Evolutionary conservation across 345 rosid genomes (phyloP).

Genomic region (Angophora floribunda): DNA sequence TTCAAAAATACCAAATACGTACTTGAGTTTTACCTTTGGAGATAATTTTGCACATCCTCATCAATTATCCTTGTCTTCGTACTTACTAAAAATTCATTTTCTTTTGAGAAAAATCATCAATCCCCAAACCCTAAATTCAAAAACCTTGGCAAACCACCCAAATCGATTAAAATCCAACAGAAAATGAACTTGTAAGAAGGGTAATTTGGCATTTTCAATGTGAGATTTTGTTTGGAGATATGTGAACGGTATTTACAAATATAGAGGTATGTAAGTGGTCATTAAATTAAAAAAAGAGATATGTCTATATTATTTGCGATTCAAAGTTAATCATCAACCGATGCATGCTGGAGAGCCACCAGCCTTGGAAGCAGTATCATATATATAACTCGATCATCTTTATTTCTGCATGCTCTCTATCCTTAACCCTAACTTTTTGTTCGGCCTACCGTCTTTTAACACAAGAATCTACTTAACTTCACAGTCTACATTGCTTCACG

Average conservation of each 20-base stretch:
- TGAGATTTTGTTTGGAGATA: neutral
- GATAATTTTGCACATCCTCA: neutral
- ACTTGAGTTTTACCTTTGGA: neutral
- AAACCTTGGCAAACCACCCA: neutral
- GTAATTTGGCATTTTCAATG: neutral
- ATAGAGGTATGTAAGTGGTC: neutral
- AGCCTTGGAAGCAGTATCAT: neutral
- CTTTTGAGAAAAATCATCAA: neutral
- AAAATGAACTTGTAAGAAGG: neutral
- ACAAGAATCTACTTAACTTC: neutral
- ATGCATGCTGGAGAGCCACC: neutral
- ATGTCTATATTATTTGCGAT: accelerated
- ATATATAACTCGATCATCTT: neutral
- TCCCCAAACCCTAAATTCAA: neutral
- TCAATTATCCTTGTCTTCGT: neutral
- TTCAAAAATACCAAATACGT: neutral
- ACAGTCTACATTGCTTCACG: neutral
- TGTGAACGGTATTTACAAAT: neutral
- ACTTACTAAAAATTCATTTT: neutral
- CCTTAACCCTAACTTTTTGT: neutral
- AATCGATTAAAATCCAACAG: neutral
- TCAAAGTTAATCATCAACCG: neutral
- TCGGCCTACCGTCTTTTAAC: neutral
- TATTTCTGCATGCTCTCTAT: neutral
- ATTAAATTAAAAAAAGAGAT: neutral